A percentile compares a stretch with the other conserved stretches of the same genome.
These are phyloP conservation scores for Sonneratia alba DNA, from an alignment of 345 rosid genomes.

Conservation along the genomic window DNA sequence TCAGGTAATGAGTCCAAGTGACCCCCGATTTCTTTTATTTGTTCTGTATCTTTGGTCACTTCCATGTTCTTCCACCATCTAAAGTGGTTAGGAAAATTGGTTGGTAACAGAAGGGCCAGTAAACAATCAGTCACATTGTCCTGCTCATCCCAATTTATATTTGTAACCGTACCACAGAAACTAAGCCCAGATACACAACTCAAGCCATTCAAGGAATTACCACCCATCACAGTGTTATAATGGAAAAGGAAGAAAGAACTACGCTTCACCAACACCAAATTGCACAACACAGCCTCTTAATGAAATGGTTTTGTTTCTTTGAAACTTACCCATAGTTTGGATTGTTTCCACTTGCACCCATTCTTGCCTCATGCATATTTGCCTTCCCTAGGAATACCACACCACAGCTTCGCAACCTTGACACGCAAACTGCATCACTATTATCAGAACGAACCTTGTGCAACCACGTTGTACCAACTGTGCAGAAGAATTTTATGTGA, in stretches of 20 bases:
- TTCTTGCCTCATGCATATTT: background rate
- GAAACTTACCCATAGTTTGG: constrained; percentile 3
- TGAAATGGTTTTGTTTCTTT: background rate
- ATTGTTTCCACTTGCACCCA: background rate
- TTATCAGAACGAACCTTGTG: background rate
- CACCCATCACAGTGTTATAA: background rate
- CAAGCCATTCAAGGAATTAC: background rate
- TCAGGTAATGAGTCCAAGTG: background rate
- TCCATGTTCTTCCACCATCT: background rate
- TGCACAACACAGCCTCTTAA: background rate
- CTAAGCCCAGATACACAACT: background rate
- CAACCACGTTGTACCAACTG: constrained; percentile 4
- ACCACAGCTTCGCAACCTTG: constrained; percentile 5
- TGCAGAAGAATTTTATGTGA: background rate
- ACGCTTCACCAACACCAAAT: background rate
- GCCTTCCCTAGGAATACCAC: constrained; percentile 1
- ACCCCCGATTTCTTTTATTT: background rate
- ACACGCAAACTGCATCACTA: constrained; percentile 3
- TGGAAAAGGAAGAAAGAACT: background rate
- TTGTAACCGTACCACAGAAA: background rate
- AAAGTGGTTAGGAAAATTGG: background rate
- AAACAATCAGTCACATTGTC: background rate
- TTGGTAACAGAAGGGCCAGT: background rate
- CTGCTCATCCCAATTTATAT: background rate
- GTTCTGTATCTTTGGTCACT: background rate